Evolutionary conservation across 495 filamentous ascomycete species (phyloP), one percentile per base, ranked within the genome.

Genomic region (Entonaema liquescens): DNA sequence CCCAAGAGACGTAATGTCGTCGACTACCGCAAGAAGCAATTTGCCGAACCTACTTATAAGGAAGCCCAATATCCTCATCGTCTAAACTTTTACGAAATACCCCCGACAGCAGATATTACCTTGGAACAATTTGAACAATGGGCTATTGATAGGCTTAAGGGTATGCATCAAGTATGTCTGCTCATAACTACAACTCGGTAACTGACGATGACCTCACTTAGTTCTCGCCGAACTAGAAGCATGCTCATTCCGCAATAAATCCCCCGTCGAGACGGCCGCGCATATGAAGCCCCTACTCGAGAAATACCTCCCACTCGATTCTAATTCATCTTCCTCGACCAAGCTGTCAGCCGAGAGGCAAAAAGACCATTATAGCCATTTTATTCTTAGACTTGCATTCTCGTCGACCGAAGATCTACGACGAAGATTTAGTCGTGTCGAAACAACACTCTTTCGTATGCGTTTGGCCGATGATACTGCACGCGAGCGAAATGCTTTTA

Each of bases 61-160:
- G 86, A 90, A 68, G 83, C 89, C 49, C 83, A 92, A 31, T 99
- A 98, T 77, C 86, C 88, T 15, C 87, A 95, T 80, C 90, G 93
- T 59, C 85, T 99, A 72, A 99, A 95, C 83, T 92, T 97, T 81
- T 99, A 99, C 82, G 85, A 86, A 26, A 84, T 85, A 21, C 94
- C 96, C 31, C 96, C 96, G 0, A 97, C 93, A 1, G 90, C 90
- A 25, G 96, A 99, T 72, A 93, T 99, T 79, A 97, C 93, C 3
- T 90, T 99, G 50, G 96, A 99, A 78, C 88, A 98, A 74, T 99
- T 99, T 75, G 96, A 99, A 75, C 92, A 97, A 87, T 99, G 96
- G 96, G 96, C 95, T n/a, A 98, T 99, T 73, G 90, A 96, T 74
- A 87, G 96, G 53, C 73, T 99, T 65, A 89, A 91, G 72, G 83